A percentile compares a stretch with the other conserved stretches of the same genome.
Conservation (phyloP, 2,329 filamentous ascomycete species). For the Penicillium sp. region DNA sequence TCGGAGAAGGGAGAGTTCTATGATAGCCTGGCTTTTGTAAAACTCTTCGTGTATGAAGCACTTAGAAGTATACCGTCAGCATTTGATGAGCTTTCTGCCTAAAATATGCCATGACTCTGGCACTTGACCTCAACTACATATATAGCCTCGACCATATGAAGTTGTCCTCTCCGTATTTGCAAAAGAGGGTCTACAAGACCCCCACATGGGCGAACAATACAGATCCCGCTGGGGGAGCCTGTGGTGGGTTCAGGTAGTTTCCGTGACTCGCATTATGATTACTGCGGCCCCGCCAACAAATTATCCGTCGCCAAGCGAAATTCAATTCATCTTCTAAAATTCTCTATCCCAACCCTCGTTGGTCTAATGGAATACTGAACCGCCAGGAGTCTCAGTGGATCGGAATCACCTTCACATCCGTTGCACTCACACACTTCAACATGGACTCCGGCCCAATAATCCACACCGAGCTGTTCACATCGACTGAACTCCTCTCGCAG, state of each 20-base stretch:
- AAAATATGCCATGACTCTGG: background rate
- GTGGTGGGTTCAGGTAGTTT: background rate
- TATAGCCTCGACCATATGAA: background rate
- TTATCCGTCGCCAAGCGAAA: conserved; percentile 3
- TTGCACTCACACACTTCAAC: background rate
- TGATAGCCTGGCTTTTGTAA: too few relatives aligned
- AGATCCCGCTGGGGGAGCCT: background rate
- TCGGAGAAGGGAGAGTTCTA: too few relatives aligned
- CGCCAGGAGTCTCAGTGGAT: background rate
- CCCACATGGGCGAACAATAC: background rate
- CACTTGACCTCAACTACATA: background rate
- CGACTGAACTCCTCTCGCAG: conserved; percentile 21
- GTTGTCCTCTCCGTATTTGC: background rate
- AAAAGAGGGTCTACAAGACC: background rate
- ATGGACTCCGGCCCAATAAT: conserved; percentile 8
- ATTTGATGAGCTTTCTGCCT: background rate
- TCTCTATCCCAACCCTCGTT: background rate
- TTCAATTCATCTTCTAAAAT: background rate
- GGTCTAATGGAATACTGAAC: background rate
- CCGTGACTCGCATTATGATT: background rate
- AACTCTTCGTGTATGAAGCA: too few relatives aligned
- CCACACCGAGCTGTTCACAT: conserved; percentile 17
- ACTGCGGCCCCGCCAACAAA: background rate
- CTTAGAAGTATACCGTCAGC: too few relatives aligned
- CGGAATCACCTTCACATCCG: background rate